Conservation (phyloP, 192 early-diverging fungal species). For the Podila verticillata region DNA sequence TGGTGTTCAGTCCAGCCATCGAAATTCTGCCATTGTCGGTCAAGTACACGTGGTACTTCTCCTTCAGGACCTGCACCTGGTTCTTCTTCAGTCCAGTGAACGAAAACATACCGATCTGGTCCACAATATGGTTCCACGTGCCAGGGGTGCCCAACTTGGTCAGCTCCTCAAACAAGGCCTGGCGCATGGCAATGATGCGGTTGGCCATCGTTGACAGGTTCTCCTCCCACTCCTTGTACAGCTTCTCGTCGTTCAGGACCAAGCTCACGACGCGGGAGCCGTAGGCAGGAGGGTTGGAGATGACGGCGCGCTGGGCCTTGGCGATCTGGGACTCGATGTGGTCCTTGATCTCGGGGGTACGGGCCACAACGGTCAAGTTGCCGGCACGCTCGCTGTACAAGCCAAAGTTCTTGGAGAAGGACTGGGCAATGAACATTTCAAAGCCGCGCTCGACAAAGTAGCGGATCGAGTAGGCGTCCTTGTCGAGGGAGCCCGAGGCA, state of each 20-base stretch:
- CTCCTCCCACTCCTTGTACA: constrained; percentile 87
- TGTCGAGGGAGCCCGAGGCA: constrained; percentile 90
- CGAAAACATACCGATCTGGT: constrained; percentile 99
- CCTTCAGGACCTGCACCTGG: constrained; percentile 83
- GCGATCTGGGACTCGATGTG: constrained; percentile 85
- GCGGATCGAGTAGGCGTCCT: constrained; percentile 92
- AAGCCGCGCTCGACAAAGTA: constrained; percentile 93
- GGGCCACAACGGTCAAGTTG: constrained; percentile 81
- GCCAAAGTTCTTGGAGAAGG: constrained; percentile 99
- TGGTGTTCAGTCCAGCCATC: constrained; percentile 91
- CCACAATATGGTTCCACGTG: constrained; percentile 93
- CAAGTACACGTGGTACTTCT: constrained; percentile 93
- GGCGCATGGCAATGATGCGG: constrained; percentile 92
- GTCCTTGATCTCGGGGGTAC: constrained; percentile 58
- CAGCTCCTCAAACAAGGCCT: constrained; percentile 71
- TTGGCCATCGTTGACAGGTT: constrained; percentile 84
- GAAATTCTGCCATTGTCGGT: constrained; percentile 95
- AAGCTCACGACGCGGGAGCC: constrained; percentile 88
- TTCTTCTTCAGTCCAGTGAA: constrained; percentile 85
- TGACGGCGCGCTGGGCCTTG: constrained; percentile 82
- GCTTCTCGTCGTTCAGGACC: constrained; percentile 83
- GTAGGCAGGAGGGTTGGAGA: constrained; percentile 91
- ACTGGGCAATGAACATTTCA: constrained; percentile 91
- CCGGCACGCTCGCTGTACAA: constrained; percentile 94
- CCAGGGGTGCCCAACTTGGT: constrained; percentile 85